Evolutionary conservation across 805 yeast species (phyloP), one percentile per base, ranked within the genome.

Genomic region (Candida multigemmis): DNA sequence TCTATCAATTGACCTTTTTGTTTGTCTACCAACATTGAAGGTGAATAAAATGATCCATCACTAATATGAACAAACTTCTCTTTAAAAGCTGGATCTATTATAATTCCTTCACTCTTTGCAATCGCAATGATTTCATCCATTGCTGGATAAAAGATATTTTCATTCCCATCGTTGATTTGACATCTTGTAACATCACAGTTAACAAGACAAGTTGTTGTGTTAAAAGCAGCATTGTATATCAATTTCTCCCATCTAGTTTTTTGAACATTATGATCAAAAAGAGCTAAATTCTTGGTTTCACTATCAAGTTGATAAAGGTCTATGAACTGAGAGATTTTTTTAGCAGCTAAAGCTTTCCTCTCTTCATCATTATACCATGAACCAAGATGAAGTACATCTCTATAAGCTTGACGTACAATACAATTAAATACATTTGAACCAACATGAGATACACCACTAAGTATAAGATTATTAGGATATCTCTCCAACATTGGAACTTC

Each of bases 31-130:
- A 50, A 46, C 67, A 60, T 60, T 11, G 65, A 59, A 11, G 67
- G 68, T 2, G 47, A 31, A 39, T 60, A 61, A 35, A 56, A 60
- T n/a, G 46, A 37, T 5, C 63, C 65, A 34, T 60, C 67, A 9
- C 61, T 58, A 12, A 72, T 60, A 36, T 72, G 74, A 19, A 73
- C 46, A 60, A 74, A 68, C 24, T 42, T 34, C 15, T 69, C 58
- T 33, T 70, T 70, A 12, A 64, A 48, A n/a, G 53, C 68, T 14
- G 49, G 62, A 1, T 74, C 72, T 17, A 81, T 42, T 3, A 56
- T 60, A 19, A 69, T 65, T 1, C 83, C 83, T 32, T 77, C 87
- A 7, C 82, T 71, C 27, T 67, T 69, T 7, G 94, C 93, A 32
- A 80, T 67, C 3, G 62, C 64, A 12, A 68, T 48, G 11, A 82